Percentiles rank a stretch among this genome's conserved stretches.
These are phyloP conservation scores for Artemisia annua DNA, from an alignment of 129 eudicot genomes.

Conservation along the genomic window DNA sequence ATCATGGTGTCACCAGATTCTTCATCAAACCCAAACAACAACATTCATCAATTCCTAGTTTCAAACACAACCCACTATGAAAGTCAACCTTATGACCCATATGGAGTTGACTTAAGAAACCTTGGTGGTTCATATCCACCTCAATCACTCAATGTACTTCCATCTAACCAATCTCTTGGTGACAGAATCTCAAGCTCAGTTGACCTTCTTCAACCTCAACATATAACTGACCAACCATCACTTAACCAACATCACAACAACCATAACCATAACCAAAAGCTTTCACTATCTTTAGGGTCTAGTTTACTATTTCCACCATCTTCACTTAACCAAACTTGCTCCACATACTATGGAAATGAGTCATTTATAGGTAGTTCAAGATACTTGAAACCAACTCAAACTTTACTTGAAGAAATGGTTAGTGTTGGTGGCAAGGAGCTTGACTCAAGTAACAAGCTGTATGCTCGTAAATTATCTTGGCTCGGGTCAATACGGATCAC, in stretches of 20 bases:
- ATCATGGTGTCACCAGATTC: constrained; percentile 76
- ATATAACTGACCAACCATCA: constrained; percentile 38
- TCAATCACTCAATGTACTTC: constrained; percentile 44
- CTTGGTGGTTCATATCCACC: constrained; percentile 41
- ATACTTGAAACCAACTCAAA: constrained; percentile 75
- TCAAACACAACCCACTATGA: constrained; percentile 56
- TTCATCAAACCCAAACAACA: constrained; percentile 50
- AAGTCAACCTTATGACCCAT: constrained; percentile 56
- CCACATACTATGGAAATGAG: constrained; percentile 45
- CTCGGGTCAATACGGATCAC: constrained; percentile 44
- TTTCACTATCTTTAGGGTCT: constrained; percentile 78
- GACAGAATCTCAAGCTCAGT: constrained; percentile 59
- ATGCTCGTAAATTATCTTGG: constrained; percentile 49
- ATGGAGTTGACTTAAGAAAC: constrained; percentile 51
- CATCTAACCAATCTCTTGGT: constrained; percentile 50
- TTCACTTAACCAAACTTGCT: constrained; percentile 36
- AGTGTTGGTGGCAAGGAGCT: constrained; percentile 50
- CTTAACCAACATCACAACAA: constrained; percentile 49
- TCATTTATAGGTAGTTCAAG: constrained; percentile 50
- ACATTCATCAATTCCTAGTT: constrained; percentile 69
- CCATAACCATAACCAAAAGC: constrained; percentile 57
- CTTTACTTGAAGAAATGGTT: constrained; percentile 71
- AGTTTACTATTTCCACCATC: constrained; percentile 40
- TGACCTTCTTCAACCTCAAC: constrained; percentile 44
- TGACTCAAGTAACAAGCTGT: constrained; percentile 47